Conservation (phyloP, 371 early-diverging fungal species). For the Mortierella sp. region DNA sequence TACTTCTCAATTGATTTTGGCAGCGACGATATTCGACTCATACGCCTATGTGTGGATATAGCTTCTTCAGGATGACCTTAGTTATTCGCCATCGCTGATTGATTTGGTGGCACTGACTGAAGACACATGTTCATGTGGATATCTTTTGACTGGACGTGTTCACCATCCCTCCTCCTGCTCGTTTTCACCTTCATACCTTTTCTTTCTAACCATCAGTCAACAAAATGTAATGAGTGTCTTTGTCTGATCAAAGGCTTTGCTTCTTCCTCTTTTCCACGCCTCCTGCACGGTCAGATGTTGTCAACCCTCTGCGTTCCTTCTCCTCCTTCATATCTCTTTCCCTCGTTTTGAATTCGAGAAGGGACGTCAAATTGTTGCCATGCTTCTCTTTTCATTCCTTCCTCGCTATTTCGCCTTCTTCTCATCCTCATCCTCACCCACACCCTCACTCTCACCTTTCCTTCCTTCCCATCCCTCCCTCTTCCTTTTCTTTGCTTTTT, state of each 20-base stretch:
- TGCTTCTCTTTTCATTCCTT: neutral
- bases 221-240: neutral
- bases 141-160: neutral
- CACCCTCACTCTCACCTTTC: neutral
- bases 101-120: neutral
- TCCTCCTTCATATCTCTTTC: neutral
- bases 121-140: constrained; percentile 1
- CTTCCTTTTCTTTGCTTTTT: neutral
- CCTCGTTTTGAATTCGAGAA: neutral
- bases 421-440: neutral
- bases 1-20: neutral
- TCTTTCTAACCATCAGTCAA: neutral
- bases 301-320: neutral
- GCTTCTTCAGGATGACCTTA: neutral
- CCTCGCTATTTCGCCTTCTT: neutral
- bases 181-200: neutral
- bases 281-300: neutral
- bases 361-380: neutral
- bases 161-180: neutral
- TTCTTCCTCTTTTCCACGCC: neutral
- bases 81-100: neutral
- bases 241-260: neutral
- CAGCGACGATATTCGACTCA: neutral
- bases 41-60: neutral
- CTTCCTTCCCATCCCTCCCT: neutral